A percentile compares a stretch with the other conserved stretches of the same genome.
These are phyloP conservation scores for Alternaria ventricosa DNA, from an alignment of 2,329 filamentous ascomycete species.

Conservation along the genomic window DNA sequence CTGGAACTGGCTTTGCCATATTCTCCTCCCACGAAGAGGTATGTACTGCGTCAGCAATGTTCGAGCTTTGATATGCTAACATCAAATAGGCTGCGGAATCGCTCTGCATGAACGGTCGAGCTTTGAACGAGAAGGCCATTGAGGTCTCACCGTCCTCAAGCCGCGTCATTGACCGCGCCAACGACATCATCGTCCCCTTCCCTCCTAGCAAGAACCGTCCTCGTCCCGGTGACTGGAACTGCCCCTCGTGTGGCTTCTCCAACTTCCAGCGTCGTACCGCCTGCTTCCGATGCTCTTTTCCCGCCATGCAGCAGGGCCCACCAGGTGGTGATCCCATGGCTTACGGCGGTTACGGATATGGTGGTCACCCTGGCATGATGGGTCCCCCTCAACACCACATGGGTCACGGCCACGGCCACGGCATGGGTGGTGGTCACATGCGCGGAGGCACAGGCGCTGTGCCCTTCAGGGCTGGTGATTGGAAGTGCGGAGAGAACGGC, in stretches of 20 bases:
- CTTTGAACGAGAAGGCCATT: conserved; percentile 97
- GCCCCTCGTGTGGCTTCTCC: conserved; percentile 96
- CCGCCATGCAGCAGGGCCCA: conserved; percentile 83
- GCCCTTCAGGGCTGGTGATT: conserved; percentile 97
- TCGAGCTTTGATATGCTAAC: conserved; percentile 14
- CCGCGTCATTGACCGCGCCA: conserved; percentile 91
- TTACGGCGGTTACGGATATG: conserved; percentile 56
- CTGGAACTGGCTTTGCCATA: conserved; percentile 95
- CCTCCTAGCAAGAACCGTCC: conserved; percentile 98
- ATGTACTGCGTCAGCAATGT: conserved; percentile 43
- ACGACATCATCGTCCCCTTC: conserved; percentile 95
- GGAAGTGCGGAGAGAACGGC: conserved; percentile 97
- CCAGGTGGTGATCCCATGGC: conserved; percentile 73
- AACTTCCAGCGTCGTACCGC: conserved; percentile 99
- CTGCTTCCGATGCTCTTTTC: conserved; percentile 98
- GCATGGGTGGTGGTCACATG: conserved; percentile 60
- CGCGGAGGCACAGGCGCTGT: conserved; percentile 84
- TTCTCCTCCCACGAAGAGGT: conserved; percentile 99
- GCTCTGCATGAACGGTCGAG: conserved; percentile 98
- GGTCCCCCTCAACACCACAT: conserved; percentile 70
- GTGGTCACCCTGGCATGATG: conserved; percentile 67
- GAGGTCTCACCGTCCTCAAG: conserved; percentile 98
- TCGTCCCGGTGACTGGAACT: conserved; percentile 97
- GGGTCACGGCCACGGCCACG: conserved; percentile 58
- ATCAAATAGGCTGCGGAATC: conserved; percentile 83